These are phyloP conservation scores for Lecanicillium sp. DNA, from an alignment of 2,329 filamentous ascomycete genomes.

Conservation along the genomic window DNA sequence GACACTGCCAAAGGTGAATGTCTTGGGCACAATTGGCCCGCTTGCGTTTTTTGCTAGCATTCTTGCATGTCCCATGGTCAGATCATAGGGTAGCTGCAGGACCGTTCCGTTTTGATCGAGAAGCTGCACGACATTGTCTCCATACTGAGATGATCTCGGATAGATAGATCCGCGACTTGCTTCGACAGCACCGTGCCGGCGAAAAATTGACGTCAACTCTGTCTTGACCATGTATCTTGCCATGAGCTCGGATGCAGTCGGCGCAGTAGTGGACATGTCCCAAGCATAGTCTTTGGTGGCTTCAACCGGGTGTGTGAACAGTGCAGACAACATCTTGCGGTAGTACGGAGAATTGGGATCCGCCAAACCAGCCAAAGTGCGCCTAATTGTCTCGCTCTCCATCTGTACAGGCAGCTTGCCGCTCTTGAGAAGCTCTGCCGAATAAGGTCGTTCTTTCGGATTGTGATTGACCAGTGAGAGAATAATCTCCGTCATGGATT, in stretches of 20 bases:
- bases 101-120: conserved; percentile 81
- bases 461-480: conserved; percentile 74
- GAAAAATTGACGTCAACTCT: conserved; percentile 70
- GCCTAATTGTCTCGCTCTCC: conserved; percentile 84
- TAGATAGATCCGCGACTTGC: conserved; percentile 69
- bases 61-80: conserved; percentile 83
- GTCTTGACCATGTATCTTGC: conserved; percentile 70
- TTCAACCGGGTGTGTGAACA: conserved; percentile 72
- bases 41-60: conserved; percentile 65
- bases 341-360: conserved; percentile 85
- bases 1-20: conserved; percentile 81
- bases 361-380: conserved; percentile 72
- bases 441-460: conserved; percentile 76
- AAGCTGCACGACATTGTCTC: conserved; percentile 66
- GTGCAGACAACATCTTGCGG: conserved; percentile 76
- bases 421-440: conserved; percentile 73
- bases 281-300: conserved; percentile 76
- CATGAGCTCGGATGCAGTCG: conserved; percentile 56
- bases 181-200: conserved; percentile 84
- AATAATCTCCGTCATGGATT: conserved; percentile 74
- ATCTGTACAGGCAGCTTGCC: conserved; percentile 86
- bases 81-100: conserved; percentile 87
- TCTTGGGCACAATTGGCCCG: conserved; percentile 62
- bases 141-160: conserved; percentile 74
- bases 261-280: conserved; percentile 58